A percentile compares a stretch with the other conserved stretches of the same genome.
phyloP scores from a whole-genome alignment of 306 rosid genomes.

The Aeschynomene evenia region DNA sequence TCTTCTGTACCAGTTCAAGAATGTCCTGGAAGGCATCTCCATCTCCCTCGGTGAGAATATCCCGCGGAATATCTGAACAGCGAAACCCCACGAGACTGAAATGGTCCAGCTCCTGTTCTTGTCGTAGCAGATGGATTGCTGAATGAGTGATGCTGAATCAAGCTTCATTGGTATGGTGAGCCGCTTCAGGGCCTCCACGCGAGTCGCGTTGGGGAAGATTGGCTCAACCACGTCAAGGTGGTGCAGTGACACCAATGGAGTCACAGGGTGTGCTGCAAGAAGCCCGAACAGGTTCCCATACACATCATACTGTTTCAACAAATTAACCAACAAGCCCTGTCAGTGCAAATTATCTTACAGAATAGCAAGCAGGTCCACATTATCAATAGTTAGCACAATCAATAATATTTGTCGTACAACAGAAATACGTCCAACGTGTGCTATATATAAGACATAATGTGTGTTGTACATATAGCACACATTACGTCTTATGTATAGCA shows the following conservation, averaged over 20 bases:
- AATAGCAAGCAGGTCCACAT: background rate
- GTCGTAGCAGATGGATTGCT: slow-evolving; percentile 90
- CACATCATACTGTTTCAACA: slow-evolving; percentile 78
- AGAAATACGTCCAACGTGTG: no score
- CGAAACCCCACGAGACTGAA: slow-evolving; percentile 94
- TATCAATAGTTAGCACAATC: no score
- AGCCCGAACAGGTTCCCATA: slow-evolving; percentile 94
- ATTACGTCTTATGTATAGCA: no score
- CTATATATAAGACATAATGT: no score
- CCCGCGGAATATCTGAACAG: slow-evolving; percentile 85
- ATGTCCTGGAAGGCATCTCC: slow-evolving; percentile 96
- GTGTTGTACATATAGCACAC: no score
- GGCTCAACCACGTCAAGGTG: slow-evolving; percentile 98
- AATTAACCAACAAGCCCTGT: background rate
- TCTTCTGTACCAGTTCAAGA: slow-evolving; percentile 86
- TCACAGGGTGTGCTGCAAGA: slow-evolving; percentile 91
- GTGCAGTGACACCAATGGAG: slow-evolving; percentile 88
- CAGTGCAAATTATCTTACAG: background rate
- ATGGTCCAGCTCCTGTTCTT: slow-evolving; percentile 65
- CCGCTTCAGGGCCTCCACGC: slow-evolving; percentile 68
- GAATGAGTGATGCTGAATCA: slow-evolving; percentile 87
- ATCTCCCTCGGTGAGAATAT: slow-evolving; percentile 75
- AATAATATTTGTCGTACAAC: no score
- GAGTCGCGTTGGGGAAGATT: slow-evolving; percentile 74
- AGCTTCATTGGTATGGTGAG: slow-evolving; percentile 66